phyloP scores from a whole-genome alignment of 768 basidiomycete species.

The Cyclocybe cylindracea region DNA sequence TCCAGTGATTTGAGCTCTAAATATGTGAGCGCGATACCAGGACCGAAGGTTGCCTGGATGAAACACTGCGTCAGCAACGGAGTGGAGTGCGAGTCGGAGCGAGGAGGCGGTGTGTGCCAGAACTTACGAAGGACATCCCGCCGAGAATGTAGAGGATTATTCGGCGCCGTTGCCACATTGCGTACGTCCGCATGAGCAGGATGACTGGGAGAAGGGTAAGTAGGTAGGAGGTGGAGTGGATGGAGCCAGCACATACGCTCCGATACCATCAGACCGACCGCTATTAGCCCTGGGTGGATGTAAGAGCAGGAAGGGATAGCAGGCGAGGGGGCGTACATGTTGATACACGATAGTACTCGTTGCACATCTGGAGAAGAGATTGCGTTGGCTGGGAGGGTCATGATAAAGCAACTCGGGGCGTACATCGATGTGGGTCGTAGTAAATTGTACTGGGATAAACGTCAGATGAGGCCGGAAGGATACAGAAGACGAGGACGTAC shows the following conservation, averaged over 20 bases:
- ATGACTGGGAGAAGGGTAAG: conserved; percentile 25
- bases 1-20: too few relatives aligned
- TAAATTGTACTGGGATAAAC: neutral
- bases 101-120: too few relatives aligned
- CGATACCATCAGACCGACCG: conserved; percentile 35
- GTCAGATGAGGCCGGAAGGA: neutral
- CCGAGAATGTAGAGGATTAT: conserved; percentile 31
- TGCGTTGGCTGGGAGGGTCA: too few relatives aligned
- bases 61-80: too few relatives aligned
- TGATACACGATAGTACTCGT: conserved; percentile 25
- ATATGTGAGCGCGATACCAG: too few relatives aligned
- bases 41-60: too few relatives aligned
- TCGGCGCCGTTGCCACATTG: conserved; percentile 42
- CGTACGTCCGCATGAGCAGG: conserved; percentile 44
- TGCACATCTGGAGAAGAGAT: conserved; percentile 19
- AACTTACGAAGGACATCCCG: conserved; percentile 20
- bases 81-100: too few relatives aligned
- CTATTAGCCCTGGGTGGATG: conserved; percentile 26
- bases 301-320: neutral
- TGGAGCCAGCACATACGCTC: conserved; percentile 27
- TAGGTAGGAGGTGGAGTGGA: neutral
- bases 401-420: too few relatives aligned
- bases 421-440: too few relatives aligned
- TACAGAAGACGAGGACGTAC: conserved; percentile 17
- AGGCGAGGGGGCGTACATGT: conserved; percentile 25